Percentiles rank a stretch among this genome's conserved stretches.
Conservation (phyloP, 371 early-diverging fungal genomes). For the Umbelopsis sp. region DNA sequence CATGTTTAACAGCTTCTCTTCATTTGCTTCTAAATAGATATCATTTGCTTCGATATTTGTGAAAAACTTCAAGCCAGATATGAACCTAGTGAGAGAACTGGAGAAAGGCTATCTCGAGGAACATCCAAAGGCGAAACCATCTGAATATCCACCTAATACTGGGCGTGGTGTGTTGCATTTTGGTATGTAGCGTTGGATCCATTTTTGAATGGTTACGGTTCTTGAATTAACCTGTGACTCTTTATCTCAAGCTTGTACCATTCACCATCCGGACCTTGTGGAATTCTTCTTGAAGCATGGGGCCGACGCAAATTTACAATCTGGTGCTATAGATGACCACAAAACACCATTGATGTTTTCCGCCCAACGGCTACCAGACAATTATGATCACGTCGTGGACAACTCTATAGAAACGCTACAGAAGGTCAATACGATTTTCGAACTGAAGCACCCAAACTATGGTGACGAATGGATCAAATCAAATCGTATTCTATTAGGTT, state of each 20-base stretch:
- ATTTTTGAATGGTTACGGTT: neutral
- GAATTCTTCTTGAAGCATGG: slow-evolving; percentile 37
- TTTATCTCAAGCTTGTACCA: slow-evolving; percentile 28
- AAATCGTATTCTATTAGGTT: slow-evolving; percentile 27
- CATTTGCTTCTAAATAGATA: neutral
- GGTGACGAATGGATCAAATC: slow-evolving; percentile 23
- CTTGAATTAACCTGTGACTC: neutral
- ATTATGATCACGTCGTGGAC: slow-evolving; percentile 9
- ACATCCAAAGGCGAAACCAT: slow-evolving; percentile 33
- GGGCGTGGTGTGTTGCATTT: slow-evolving; percentile 52
- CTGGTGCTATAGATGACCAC: neutral
- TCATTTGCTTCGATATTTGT: slow-evolving; percentile 24
- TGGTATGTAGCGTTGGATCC: slow-evolving; percentile 32
- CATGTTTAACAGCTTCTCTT: neutral
- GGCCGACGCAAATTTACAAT: slow-evolving; percentile 29
- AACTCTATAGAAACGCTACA: slow-evolving; percentile 25
- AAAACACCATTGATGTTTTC: slow-evolving; percentile 16
- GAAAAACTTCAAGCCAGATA: slow-evolving; percentile 25
- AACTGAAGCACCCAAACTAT: slow-evolving; percentile 35
- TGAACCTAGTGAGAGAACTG: slow-evolving; percentile 29
- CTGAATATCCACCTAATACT: slow-evolving; percentile 42
- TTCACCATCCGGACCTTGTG: slow-evolving; percentile 34
- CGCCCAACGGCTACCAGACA: neutral
- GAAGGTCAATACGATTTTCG: slow-evolving; percentile 27
- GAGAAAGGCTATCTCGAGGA: slow-evolving; percentile 41